Conservation (phyloP, 139 green algal species). For the Coelastrella sp. region DNA sequence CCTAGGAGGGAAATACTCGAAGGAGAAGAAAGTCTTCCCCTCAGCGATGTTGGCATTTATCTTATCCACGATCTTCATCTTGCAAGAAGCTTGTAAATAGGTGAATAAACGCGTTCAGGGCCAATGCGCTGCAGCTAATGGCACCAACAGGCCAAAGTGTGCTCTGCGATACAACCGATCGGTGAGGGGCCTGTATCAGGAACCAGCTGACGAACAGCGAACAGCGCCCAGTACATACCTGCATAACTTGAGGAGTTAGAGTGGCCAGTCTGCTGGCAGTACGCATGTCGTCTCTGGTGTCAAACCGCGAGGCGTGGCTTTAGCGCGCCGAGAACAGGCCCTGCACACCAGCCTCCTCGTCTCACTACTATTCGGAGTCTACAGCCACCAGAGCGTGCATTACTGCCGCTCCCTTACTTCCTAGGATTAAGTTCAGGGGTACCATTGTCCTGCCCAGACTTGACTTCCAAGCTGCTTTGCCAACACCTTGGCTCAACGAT, state of each 20-base stretch:
- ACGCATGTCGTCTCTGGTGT: neutral
- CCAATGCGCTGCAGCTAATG: neutral
- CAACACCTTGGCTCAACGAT: neutral
- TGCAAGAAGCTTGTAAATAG: neutral
- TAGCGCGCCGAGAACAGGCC: no score
- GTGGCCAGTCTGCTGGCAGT: no score
- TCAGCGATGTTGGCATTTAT: slow-evolving; percentile 81
- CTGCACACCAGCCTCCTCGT: no score
- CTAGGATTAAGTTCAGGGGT: no score
- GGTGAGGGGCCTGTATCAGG: neutral
- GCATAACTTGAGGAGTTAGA: no score
- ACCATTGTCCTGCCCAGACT: no score
- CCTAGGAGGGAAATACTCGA: slow-evolving; percentile 97
- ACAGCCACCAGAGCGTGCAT: neutral
- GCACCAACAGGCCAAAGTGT: neutral
- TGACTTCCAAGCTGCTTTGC: neutral
- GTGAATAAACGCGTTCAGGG: neutral
- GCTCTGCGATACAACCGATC: neutral
- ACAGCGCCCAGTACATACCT: neutral
- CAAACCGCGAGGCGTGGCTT: neutral
- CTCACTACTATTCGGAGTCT: no score
- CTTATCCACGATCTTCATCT: slow-evolving; percentile 95
- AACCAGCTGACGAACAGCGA: neutral
- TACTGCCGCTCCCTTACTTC: neutral
- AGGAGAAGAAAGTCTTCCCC: slow-evolving; percentile 92